Evolutionary conservation across 2,329 filamentous ascomycete species (phyloP).

Genomic region (Colletotrichum zoysiae): DNA sequence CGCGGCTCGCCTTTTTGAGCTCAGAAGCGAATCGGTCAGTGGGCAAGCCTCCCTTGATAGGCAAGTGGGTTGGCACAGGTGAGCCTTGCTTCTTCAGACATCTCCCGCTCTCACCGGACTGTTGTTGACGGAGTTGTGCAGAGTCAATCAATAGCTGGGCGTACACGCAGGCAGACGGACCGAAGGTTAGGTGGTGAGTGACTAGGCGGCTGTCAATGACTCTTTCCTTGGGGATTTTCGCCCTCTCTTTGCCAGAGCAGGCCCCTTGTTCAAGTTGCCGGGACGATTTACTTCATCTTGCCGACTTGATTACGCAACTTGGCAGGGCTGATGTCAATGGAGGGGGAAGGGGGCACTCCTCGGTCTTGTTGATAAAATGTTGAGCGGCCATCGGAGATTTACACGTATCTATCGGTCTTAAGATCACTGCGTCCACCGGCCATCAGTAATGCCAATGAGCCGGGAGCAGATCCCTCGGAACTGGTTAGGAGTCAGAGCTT

Average conservation of each 20-base stretch:
- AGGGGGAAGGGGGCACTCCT: slow-evolving; percentile 33
- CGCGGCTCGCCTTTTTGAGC: slow-evolving; percentile 35
- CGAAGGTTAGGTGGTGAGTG: background rate
- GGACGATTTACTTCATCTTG: slow-evolving; percentile 8
- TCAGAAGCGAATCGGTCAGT: slow-evolving; percentile 37
- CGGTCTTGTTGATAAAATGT: slow-evolving; percentile 38
- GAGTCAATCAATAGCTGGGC: slow-evolving; percentile 1
- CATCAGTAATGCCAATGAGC: slow-evolving; percentile 22
- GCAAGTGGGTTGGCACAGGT: slow-evolving; percentile 31
- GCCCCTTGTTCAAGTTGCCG: slow-evolving; percentile 18
- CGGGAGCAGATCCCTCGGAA: slow-evolving; percentile 3
- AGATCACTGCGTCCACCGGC: slow-evolving; percentile 16
- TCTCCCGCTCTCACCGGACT: slow-evolving; percentile 7
- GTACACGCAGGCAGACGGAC: slow-evolving; percentile 12
- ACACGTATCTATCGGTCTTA: slow-evolving; percentile 35
- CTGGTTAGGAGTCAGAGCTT: slow-evolving; percentile 28
- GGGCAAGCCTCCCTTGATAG: slow-evolving; percentile 38
- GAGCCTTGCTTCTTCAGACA: background rate
- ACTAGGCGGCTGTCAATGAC: slow-evolving; percentile 3
- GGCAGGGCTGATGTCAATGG: slow-evolving; percentile 42
- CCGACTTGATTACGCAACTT: slow-evolving; percentile 17
- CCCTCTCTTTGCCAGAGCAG: slow-evolving; percentile 3
- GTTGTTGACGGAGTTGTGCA: slow-evolving; percentile 6
- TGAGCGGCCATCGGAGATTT: slow-evolving; percentile 36
- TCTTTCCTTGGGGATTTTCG: slow-evolving; percentile 31